phyloP scores from a whole-genome alignment of 257 asterid species.

The Solanum infundibuliforme region DNA sequence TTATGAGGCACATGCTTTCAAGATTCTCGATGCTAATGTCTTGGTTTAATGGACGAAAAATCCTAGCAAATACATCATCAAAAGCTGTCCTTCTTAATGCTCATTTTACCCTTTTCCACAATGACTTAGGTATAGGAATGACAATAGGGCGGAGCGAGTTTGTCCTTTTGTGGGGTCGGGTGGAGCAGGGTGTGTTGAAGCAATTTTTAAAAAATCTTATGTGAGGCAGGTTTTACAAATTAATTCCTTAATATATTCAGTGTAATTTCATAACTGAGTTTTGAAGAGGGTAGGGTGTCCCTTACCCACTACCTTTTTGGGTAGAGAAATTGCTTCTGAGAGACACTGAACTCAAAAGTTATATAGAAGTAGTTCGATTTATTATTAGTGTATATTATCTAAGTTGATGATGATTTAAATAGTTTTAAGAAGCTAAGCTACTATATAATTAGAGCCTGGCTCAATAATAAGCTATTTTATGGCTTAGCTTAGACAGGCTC shows the following conservation, averaged over 20 bases:
- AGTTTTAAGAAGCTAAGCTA: neutral
- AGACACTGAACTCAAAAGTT: neutral
- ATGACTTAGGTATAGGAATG: neutral
- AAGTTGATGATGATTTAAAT: neutral
- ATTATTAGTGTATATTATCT: neutral
- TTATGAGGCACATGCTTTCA: slow-evolving; percentile 2
- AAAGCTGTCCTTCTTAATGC: neutral
- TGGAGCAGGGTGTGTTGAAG: no score
- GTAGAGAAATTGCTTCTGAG: neutral
- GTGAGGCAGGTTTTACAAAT: no score
- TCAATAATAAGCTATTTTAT: neutral
- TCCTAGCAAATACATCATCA: neutral
- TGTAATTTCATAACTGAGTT: neutral
- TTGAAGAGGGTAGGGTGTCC: neutral
- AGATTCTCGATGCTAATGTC: neutral
- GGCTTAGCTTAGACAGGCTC: neutral
- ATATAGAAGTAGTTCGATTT: neutral
- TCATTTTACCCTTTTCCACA: neutral
- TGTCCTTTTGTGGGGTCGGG: no score
- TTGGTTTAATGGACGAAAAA: neutral
- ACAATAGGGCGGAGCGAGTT: no score
- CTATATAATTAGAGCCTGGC: neutral
- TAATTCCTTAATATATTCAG: neutral
- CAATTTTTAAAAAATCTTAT: no score
- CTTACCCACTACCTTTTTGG: neutral